Base-by-base conservation (phyloP, 495 filamentous ascomycete species). In the Pyronema domesticum region DNA sequence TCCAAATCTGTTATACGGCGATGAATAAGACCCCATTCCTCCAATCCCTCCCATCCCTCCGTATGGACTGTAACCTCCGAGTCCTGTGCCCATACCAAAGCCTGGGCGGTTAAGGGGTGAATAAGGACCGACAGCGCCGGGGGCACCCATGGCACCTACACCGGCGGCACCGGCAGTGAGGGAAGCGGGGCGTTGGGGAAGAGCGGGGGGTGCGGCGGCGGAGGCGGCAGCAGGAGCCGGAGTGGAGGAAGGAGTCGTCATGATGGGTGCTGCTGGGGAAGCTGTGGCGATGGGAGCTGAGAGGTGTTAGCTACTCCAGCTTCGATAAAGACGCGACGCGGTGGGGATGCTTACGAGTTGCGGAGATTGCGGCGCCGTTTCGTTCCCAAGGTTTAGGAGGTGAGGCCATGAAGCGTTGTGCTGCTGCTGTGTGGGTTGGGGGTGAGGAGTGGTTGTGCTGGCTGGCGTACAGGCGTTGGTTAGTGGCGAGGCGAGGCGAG, bases 371-470 rank as follows among this genome's bases (percentile, higher is more conserved):
- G 39, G 78, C 77, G 67, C 85, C 82, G 54, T 78, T 76, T 67
- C 80, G 78, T 71, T 96, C 89, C 89, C 89, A 96, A 15, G 89
- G 89, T 71, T 96, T 96, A 37, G 89, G 89, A 61, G 89, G 89
- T 70, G 89, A 89, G 47, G 47, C 13, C 30, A 30, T 30, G 23
- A 30, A 30, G 23, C 23, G 23, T 30, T 2, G 1, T 30, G 23
- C 23, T 30, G 23, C 23, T 30, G 23, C 23, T 2, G 23, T 30
- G 23, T 30, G 23, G 23, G 23, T 30, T 30, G 23, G 23, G 23
- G 23, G 23, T 30, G 5, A 30, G 10, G 45, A 47, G 14, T 10
- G 45, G 23, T 23, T 47, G 45, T 47, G 45, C 14, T 47, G 45
- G 45, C 23, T 47, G 39, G 11, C 39, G 39, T 30, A 5, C 23